Conservation (phyloP, 345 rosid species). For the Hevea brasiliensis region DNA sequence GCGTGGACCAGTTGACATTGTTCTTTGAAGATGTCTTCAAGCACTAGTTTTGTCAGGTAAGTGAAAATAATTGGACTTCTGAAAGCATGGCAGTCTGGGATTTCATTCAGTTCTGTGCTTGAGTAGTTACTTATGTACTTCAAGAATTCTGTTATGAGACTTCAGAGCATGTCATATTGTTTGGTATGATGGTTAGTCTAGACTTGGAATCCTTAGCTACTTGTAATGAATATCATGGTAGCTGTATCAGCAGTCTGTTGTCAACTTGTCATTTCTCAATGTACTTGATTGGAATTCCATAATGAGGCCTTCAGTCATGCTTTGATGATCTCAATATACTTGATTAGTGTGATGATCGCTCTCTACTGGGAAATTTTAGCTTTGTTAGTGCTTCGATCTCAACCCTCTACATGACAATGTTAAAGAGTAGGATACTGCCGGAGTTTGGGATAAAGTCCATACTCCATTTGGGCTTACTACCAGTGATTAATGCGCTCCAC, state of each 20-base stretch:
- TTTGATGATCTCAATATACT: no score
- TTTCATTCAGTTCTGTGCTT: not conserved
- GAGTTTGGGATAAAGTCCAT: no score
- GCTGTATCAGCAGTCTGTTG: not conserved
- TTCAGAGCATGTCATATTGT: not conserved
- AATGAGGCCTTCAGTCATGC: not conserved
- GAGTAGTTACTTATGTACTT: not conserved
- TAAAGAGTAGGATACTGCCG: no score
- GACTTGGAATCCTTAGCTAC: not conserved
- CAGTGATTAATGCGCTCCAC: no score
- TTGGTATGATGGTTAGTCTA: not conserved
- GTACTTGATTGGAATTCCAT: not conserved
- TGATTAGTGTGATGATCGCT: no score
- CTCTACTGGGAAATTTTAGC: not conserved
- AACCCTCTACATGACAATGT: no score
- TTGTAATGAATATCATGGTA: not conserved
- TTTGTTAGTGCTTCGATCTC: not conserved
- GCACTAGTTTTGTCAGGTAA: not conserved
- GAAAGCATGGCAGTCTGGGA: not conserved
- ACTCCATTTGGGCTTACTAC: no score
- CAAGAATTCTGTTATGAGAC: not conserved
- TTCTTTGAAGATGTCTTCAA: not conserved
- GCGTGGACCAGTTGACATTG: not conserved
- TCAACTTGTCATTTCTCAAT: no score
- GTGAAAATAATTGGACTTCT: not conserved